Evolutionary conservation across 2,329 filamentous ascomycete species (phyloP).

Genomic region (Bipolaris zeicola): DNA sequence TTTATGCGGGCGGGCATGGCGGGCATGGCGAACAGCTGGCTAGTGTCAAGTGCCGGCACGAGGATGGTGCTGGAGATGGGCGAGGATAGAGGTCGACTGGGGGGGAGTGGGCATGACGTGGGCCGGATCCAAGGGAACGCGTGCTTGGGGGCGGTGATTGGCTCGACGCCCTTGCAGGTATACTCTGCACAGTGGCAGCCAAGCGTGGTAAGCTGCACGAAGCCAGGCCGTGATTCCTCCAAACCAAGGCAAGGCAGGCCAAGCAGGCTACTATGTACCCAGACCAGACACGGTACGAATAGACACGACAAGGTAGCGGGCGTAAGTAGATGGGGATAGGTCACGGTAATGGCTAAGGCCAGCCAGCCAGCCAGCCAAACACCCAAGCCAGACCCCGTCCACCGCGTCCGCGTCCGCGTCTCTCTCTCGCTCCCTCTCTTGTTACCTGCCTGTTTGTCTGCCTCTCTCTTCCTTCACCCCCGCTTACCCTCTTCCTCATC

Average conservation of each 20-base stretch:
- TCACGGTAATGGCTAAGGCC: not conserved
- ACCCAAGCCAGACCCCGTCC: not conserved
- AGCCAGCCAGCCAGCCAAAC: not conserved
- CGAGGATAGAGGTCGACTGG: not conserved
- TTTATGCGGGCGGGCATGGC: conserved; percentile 8
- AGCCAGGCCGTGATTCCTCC: not conserved
- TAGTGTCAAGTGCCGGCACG: conserved; percentile 22
- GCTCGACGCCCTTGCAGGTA: conserved; percentile 22
- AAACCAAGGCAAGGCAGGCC: not conserved
- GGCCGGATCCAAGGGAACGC: conserved; percentile 25
- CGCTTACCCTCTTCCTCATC: not conserved
- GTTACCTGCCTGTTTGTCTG: not conserved
- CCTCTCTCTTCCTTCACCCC: not conserved
- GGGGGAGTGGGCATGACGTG: conserved; percentile 30
- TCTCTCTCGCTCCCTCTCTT: not conserved
- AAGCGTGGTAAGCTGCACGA: conserved; percentile 17
- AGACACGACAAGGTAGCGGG: too few relatives aligned
- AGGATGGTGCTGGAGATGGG: conserved; percentile 22
- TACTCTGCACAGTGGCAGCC: conserved; percentile 12
- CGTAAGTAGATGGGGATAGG: too few relatives aligned
- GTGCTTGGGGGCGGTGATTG: conserved; percentile 27
- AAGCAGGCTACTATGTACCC: not conserved
- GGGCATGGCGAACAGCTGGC: conserved; percentile 25
- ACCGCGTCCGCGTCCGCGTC: not conserved
- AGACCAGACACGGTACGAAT: too few relatives aligned